A percentile compares a stretch with the other conserved stretches of the same genome.
Evolutionary conservation across 1,284 basidiomycete genomes (phyloP).

Genomic region (Termitomyces sp.): DNA sequence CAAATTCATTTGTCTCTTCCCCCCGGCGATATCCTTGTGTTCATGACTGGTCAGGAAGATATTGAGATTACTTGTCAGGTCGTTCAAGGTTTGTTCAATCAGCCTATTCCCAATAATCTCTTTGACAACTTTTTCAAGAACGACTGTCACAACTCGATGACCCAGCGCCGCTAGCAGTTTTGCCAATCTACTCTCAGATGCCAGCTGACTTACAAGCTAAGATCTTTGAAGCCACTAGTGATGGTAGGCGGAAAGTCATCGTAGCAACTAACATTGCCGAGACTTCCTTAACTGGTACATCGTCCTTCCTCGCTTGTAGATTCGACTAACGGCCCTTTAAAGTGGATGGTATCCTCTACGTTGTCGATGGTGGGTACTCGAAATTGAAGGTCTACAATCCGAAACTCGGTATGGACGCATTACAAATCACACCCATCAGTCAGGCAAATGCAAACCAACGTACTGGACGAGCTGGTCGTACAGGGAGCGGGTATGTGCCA

Average conservation of each 20-base stretch:
- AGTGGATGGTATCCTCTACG: constrained; percentile 97
- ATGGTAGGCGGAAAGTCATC: constrained; percentile 94
- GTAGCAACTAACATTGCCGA: constrained; percentile 99
- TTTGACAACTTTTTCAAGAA: constrained; percentile 44
- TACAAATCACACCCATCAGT: constrained; percentile 98
- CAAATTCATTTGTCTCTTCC: constrained; percentile 94
- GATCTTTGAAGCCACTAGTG: constrained; percentile 93
- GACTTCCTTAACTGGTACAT: constrained; percentile 86
- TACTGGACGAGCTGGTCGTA: constrained; percentile 93
- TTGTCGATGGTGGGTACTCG: constrained; percentile 94
- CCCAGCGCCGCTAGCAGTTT: constrained; percentile 77
- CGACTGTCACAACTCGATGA: constrained; percentile 90
- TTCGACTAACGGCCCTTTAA: not conserved
- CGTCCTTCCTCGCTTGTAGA: not conserved
- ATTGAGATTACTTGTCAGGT: constrained; percentile 95
- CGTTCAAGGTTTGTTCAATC: constrained; percentile 58
- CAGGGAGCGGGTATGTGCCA: constrained; percentile 77
- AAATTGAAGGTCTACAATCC: constrained; percentile 99
- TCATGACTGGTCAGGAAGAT: constrained; percentile 99
- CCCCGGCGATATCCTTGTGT: constrained; percentile 95
- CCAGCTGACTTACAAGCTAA: constrained; percentile 98
- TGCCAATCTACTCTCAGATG: constrained; percentile 99
- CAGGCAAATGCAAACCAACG: constrained; percentile 97
- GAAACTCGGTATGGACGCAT: constrained; percentile 97
- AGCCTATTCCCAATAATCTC: not conserved